Evolutionary conservation across 768 basidiomycete genomes (phyloP), one percentile per base, ranked within the genome.

Genomic region (Agaricus bisporus): DNA sequence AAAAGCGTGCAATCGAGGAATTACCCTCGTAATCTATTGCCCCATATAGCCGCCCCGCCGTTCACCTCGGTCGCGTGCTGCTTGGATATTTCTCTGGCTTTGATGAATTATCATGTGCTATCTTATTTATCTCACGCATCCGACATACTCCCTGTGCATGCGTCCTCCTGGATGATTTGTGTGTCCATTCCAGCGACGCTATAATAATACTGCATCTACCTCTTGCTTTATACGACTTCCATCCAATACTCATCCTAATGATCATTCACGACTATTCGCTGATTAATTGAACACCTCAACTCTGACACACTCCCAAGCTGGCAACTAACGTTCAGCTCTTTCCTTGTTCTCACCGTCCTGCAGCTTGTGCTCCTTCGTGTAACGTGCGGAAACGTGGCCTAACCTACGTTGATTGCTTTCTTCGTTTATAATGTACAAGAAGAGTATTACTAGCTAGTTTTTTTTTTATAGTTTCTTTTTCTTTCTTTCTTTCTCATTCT

Each of bases 1-100:
- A 84, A 68, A 87, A 85, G 68, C 63, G 70, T 48, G 72, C 68
- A 22, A 63, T 75, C 22, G 75, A 75, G 61, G 68, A 68, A 52
- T 63, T 72, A 18, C 66, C 69, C 47, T 72, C 71, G 58, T 72
- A 61, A 70, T 57, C 41, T n/a, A 35, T 45, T 37, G 9, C 41
- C 47, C 20, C 48, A 22, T 22, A 22, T 15, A n/a, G 43, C 42
- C 49, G n/a, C 58, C 56, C 57, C 50, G 28, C 28, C 44, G 15
- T 43, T 44, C 41, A 41, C 15, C 49, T 51, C n/a, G 56, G 56
- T 47, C 51, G 32, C 45, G 38, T 46, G 39, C 44, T 45, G 38
- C 41, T 41, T 55, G 42, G 42, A 47, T 49, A 49, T 43, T 48
- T 25, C 35, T 43, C 42, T 15, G 14, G 17, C 20, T 42, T 45